Conservation (phyloP, 192 early-diverging fungal species). For the Linnemannia elongata region DNA sequence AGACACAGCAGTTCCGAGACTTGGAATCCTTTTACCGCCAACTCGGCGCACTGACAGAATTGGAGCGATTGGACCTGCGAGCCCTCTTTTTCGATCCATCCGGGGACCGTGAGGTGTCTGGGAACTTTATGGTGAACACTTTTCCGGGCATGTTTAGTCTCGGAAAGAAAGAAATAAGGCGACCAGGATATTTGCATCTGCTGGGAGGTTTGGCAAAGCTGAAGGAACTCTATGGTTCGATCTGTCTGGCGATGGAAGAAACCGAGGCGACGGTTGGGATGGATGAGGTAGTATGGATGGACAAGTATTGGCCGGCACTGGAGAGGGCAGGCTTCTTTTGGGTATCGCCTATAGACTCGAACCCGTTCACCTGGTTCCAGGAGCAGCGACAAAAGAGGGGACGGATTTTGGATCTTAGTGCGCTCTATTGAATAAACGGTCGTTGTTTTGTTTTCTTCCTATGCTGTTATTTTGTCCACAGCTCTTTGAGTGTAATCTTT, state of each 20-base stretch:
- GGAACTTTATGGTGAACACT: not conserved
- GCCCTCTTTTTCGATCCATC: not conserved
- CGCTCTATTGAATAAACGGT: too few species aligned
- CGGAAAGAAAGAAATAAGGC: not conserved
- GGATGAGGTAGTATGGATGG: too few species aligned
- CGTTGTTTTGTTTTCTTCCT: too few species aligned
- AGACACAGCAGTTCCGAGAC: not conserved
- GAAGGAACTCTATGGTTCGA: not conserved
- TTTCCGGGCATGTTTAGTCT: not conserved
- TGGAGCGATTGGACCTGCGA: not conserved
- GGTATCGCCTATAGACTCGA: too few species aligned
- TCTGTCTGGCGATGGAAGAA: not conserved
- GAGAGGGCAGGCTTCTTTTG: too few species aligned
- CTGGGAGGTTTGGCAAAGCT: not conserved
- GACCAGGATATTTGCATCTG: not conserved
- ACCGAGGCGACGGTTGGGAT: not conserved
- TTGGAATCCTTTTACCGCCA: not conserved
- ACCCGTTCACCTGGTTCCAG: too few species aligned
- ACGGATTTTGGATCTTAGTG: too few species aligned
- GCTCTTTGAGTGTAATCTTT: too few species aligned
- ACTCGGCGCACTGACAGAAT: not conserved
- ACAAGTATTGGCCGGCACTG: too few species aligned
- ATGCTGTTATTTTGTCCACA: too few species aligned
- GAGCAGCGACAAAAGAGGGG: too few species aligned
- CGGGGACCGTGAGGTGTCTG: not conserved